Conservation (phyloP, 768 basidiomycete species). For the Boletus reticulatus region DNA sequence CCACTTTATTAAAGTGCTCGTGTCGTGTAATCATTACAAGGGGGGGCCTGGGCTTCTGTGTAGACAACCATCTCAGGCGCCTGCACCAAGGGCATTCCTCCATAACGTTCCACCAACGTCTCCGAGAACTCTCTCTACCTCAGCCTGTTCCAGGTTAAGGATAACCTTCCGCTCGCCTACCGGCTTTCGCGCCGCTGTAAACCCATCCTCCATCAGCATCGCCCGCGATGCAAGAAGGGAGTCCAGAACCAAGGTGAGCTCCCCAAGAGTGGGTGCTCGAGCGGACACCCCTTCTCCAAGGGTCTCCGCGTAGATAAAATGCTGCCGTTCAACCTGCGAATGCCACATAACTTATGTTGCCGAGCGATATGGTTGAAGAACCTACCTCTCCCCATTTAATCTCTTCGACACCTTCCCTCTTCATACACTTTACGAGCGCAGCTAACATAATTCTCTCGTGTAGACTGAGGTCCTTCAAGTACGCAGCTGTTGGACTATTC, state of each 20-base stretch:
- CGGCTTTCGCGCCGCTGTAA: slow-evolving; percentile 50
- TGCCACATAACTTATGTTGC: not conserved
- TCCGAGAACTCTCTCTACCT: slow-evolving; percentile 82
- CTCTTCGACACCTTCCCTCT: slow-evolving; percentile 83
- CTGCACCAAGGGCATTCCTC: slow-evolving; percentile 47
- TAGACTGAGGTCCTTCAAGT: slow-evolving; percentile 76
- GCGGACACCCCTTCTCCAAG: slow-evolving; percentile 60
- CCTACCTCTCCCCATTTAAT: slow-evolving; percentile 81
- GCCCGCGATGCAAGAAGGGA: slow-evolving; percentile 78
- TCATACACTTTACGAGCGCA: slow-evolving; percentile 76
- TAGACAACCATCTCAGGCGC: not conserved
- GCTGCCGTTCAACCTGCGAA: slow-evolving; percentile 69
- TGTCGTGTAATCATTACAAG: no score
- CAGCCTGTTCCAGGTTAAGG: slow-evolving; percentile 79
- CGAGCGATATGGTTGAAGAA: slow-evolving; percentile 3
- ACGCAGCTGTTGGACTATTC: slow-evolving; percentile 86
- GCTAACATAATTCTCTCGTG: slow-evolving; percentile 90
- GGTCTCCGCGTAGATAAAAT: slow-evolving; percentile 63
- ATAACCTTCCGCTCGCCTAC: slow-evolving; percentile 69
- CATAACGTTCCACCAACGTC: slow-evolving; percentile 72
- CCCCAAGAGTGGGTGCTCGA: slow-evolving; percentile 55
- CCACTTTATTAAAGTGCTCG: no score
- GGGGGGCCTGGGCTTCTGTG: no score
- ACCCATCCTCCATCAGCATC: slow-evolving; percentile 67
- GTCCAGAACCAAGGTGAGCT: slow-evolving; percentile 69